Base-by-base conservation (phyloP, 225 moss, liverwort and hornwort species). In the Bryoerythrophyllum caledonicum region DNA sequence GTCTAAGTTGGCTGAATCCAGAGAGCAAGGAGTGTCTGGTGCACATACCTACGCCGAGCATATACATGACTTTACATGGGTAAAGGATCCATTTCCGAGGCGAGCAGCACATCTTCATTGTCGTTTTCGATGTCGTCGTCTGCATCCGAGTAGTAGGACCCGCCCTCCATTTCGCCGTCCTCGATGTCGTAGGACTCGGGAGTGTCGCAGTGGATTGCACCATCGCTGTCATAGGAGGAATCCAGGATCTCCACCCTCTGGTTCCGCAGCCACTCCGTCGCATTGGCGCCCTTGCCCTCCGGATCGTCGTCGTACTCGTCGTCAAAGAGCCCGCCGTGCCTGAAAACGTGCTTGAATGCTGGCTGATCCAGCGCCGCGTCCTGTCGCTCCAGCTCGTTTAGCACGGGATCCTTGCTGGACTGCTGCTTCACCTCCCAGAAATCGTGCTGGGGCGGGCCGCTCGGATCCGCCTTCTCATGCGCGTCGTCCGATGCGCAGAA, bases 321-420 rank as follows among this genome's bases (percentile, higher is more conserved):
- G 55, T 86, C 86, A 74, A 86, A 88, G 19, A 86, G 66, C 41
- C 88, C 88, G 14, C 79, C 86, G 52, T 86, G 86, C 60, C 86
- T 74, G 55, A 89, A 83, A 26, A 86, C 60, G 14, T 79, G 63
- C 12, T 81, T 86, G 75, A 84, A 82, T 51, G 68, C 81, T 46
- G 85, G 88, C 60, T 81, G 76, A 53, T 44, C 68, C 59, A 74
- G 75, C 27, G 63, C 68, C 20, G 55, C 54, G 64, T 89, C 88
- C 48, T 77, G 81, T 55, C 79, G 76, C 25, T 80, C 67, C 16
- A 86, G 86, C 65, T 86, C 88, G 73, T 83, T 86, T 20, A 86
- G 88, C 3, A 72, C 35, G 6, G 15, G 52, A 44, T 86, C 80
- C 75, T 85, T 83, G 70, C 81, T 83, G 26, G 30, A 63, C 37